phyloP scores from a whole-genome alignment of 2,329 filamentous ascomycete species.

The Cytospora schulzeri region DNA sequence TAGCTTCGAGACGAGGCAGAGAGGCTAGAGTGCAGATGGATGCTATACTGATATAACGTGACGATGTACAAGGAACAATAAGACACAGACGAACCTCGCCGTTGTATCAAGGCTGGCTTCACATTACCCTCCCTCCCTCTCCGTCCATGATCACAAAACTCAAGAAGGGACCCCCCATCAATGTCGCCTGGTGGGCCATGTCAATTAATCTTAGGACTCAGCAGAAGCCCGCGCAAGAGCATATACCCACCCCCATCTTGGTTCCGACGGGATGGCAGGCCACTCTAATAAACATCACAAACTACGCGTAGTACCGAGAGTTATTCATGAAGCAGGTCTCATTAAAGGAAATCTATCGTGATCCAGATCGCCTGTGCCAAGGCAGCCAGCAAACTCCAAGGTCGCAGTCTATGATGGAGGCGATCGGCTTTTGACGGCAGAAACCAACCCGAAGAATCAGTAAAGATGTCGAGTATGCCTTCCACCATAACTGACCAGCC shows the following conservation, averaged over 20 bases:
- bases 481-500: conserved; percentile 7
- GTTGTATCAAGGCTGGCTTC: no score
- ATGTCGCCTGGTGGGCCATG: no score
- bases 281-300: background rate
- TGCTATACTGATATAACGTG: no score
- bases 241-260: no score
- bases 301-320: background rate
- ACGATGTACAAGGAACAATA: no score
- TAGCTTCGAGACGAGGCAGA: no score
- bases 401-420: conserved; percentile 26
- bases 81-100: no score
- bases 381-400: conserved; percentile 29
- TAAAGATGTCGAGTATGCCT: conserved; percentile 10
- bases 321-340: conserved; percentile 21
- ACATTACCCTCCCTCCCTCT: no score
- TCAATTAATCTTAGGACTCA: background rate
- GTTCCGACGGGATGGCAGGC: background rate
- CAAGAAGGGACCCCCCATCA: no score
- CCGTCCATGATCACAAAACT: no score
- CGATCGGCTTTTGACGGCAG: conserved; percentile 14
- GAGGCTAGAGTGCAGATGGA: no score
- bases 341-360: conserved; percentile 30
- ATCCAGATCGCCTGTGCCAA: conserved; percentile 29
- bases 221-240: no score
- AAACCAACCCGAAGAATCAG: conserved; percentile 7